Conservation (phyloP, 306 rosid species). For the Aeschynomene evenia region DNA sequence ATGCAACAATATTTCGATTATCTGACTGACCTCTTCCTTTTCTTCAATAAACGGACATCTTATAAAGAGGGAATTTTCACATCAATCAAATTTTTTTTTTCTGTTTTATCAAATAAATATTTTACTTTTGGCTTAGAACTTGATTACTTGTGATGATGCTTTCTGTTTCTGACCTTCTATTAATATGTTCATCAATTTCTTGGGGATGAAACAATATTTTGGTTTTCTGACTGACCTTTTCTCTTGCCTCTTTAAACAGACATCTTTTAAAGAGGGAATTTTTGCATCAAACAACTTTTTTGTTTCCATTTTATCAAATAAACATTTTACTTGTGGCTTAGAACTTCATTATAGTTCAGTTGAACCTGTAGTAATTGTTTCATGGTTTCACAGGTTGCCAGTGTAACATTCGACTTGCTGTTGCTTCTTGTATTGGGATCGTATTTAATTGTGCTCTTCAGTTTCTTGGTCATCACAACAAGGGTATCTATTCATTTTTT, state of each 20-base stretch:
- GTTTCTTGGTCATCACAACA: conserved; percentile 54
- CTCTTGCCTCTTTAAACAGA: not conserved
- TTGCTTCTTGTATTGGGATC: conserved; percentile 72
- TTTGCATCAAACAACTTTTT: not conserved
- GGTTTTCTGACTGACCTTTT: not conserved
- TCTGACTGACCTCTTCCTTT: conserved; percentile 10
- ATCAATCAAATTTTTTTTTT: not conserved
- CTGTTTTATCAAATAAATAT: not conserved
- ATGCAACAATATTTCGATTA: not conserved
- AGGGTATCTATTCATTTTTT: conserved; percentile 36
- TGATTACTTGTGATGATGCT: conserved; percentile 1
- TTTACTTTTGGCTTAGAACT: not conserved
- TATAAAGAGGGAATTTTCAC: not conserved
- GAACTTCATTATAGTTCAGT: not conserved
- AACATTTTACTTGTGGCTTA: not conserved
- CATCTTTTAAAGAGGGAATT: not conserved
- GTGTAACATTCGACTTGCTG: conserved; percentile 94
- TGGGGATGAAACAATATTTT: not conserved
- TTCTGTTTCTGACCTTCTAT: not conserved
- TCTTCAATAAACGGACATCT: not conserved
- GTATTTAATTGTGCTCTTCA: conserved; percentile 49
- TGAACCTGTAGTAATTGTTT: conserved; percentile 23
- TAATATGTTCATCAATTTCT: conserved; percentile 5
- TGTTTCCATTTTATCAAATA: not conserved
- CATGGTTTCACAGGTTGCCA: conserved; percentile 73